A percentile compares a stretch with the other conserved stretches of the same genome.
Conservation (phyloP, 345 rosid genomes). For the Boechera divaricarpa region DNA sequence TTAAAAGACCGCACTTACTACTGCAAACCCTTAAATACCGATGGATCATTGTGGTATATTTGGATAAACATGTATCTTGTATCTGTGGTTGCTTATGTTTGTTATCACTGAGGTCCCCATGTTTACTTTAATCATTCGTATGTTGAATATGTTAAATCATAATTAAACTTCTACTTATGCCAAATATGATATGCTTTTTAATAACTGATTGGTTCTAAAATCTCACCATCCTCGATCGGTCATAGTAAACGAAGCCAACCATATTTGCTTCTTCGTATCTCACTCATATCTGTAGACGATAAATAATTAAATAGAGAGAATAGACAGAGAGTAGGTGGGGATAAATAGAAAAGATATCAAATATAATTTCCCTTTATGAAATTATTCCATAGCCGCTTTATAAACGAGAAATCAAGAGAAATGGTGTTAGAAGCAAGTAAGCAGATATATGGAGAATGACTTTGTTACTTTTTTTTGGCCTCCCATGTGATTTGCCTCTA, state of each 20-base stretch:
- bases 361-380: not conserved
- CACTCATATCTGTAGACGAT: not conserved
- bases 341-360: not conserved
- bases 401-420: not conserved
- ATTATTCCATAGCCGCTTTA: constrained; percentile 24
- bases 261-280: not conserved
- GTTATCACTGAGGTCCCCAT: not conserved
- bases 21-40: too few relatives aligned
- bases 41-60: too few relatives aligned
- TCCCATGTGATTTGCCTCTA: constrained; percentile 43
- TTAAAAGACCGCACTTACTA: too few relatives aligned
- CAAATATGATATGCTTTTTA: not conserved
- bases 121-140: not conserved
- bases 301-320: not conserved
- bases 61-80: too few relatives aligned
- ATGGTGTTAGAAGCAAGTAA: constrained; percentile 9
- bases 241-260: too few relatives aligned
- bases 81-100: not conserved
- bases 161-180: not conserved
- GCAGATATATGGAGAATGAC: constrained; percentile 11
- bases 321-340: not conserved
- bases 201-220: not conserved
- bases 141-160: not conserved
- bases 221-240: not conserved
- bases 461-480: constrained; percentile 4